phyloP scores from a whole-genome alignment of 2,329 filamentous ascomycete species.

The Fusarium virguliforme region DNA sequence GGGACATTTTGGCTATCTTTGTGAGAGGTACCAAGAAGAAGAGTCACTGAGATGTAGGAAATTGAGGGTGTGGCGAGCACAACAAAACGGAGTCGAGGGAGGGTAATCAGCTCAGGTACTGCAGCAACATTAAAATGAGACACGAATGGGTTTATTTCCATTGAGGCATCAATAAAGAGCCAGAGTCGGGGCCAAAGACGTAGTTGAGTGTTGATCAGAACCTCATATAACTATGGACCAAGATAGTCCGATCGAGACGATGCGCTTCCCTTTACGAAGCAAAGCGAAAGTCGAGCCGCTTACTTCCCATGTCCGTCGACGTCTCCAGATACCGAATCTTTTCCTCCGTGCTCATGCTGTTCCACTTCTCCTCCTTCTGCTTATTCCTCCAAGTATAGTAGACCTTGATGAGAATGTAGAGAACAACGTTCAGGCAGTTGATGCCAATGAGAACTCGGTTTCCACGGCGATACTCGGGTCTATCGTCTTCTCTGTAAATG shows the following conservation, averaged over 20 bases:
- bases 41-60: not conserved
- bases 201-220: not conserved
- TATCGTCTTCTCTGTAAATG: conserved; percentile 3
- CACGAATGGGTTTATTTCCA: too few species aligned
- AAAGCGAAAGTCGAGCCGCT: conserved; percentile 1
- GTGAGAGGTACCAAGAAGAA: not conserved
- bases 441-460: not conserved
- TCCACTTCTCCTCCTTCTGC: conserved; percentile 4
- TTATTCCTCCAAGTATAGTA: conserved; percentile 6
- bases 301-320: not conserved
- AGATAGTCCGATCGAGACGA: not conserved
- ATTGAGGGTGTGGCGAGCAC: not conserved
- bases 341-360: not conserved
- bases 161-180: too few species aligned
- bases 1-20: conserved; percentile 11
- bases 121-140: not conserved
- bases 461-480: not conserved
- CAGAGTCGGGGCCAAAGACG: too few species aligned
- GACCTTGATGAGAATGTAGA: not conserved
- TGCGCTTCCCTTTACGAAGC: not conserved
- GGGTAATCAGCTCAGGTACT: not conserved
- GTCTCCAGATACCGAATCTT: not conserved
- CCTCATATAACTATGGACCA: not conserved
- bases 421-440: not conserved
- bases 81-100: not conserved